Base-by-base conservation (phyloP, 768 basidiomycete genomes). In the Rhodosporidiobolus sp. region DNA sequence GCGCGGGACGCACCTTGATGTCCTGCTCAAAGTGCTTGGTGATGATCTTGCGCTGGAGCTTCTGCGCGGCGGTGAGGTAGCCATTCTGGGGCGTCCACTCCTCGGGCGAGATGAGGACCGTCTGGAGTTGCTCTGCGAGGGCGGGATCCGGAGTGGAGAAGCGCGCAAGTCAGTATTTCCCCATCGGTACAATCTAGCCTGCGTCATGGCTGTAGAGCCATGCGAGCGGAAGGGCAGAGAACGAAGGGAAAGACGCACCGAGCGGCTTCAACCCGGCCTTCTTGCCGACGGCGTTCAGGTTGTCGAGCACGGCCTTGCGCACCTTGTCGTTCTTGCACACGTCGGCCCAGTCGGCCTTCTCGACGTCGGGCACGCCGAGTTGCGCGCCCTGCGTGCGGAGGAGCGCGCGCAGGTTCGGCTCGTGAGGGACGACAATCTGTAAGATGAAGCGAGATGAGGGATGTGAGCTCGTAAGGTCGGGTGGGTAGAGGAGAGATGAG, bases 11-110 rank as follows among this genome's bases (percentile, higher is more conserved):
- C 56, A 72, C 71, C 48, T 69, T 54, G 60, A 76, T 65, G 22
- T 73, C 63, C 10, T 53, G 46, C 46, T 64, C 46, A 35, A 65
- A 73, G 28, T 61, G 30, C 17, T 64, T 30, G 4, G 61, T 9
- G 32, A 95, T 85, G 81, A 83, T 87, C 79, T 84, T 86, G 76
- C 93, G 82, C 82, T 94, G 89, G 20, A 94, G 85, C 86, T 95
- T 94, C 84, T 92, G 90, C 67, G 93, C 92, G 19, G 92, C 90
- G 0, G 93, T 94, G 55, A 93, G 86, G 54, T 92, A 84, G 52
- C 91, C 93, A 70, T 81, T 90, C 84, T 94, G 90, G 0, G 93
- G 91, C 11, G 92, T 94, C 93, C 94, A 95, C 82, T 94, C 93
- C 2, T 92, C 91, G 19, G 88, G 79, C 5, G 89, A 88, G 78